A percentile compares a stretch with the other conserved stretches of the same genome.
Evolutionary conservation across 1,284 basidiomycete species (phyloP).

Genomic region (Laetiporus sulphureus): DNA sequence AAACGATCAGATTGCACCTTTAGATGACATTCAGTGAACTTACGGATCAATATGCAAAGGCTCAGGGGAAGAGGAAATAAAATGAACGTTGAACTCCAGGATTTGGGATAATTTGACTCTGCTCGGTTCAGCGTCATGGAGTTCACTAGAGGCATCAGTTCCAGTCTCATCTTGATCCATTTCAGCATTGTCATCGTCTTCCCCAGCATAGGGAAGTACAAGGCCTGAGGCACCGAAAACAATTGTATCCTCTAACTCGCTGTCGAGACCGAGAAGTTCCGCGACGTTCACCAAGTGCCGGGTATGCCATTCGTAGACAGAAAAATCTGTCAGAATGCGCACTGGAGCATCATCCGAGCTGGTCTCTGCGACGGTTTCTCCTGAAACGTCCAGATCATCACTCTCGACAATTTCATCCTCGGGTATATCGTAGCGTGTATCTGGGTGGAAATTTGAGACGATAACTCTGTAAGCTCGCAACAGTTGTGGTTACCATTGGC

Average conservation of each 20-base stretch:
- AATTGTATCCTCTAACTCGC: conserved; percentile 3
- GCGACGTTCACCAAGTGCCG: conserved; percentile 31
- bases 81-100: conserved; percentile 42
- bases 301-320: conserved; percentile 36
- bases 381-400: conserved; percentile 28
- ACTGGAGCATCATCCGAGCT: conserved; percentile 36
- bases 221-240: conserved; percentile 28
- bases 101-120: conserved; percentile 38
- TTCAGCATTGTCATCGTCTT: conserved; percentile 17
- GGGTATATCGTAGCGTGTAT: conserved; percentile 5
- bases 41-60: conserved; percentile 33
- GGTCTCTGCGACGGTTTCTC: conserved; percentile 28
- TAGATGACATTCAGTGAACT: conserved; percentile 2
- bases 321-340: conserved; percentile 43
- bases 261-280: conserved; percentile 25
- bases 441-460: no score
- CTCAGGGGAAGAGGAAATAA: conserved; percentile 21
- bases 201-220: conserved; percentile 26
- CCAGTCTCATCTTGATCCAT: neutral
- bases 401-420: conserved; percentile 30
- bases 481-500: no score
- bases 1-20: conserved; percentile 2
- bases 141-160: neutral
- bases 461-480: no score
- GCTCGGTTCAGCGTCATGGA: conserved; percentile 5